A percentile compares a stretch with the other conserved stretches of the same genome.
These are phyloP conservation scores for Alternaria novae-zelandiae DNA, from an alignment of 2,329 filamentous ascomycete genomes.

Conservation along the genomic window DNA sequence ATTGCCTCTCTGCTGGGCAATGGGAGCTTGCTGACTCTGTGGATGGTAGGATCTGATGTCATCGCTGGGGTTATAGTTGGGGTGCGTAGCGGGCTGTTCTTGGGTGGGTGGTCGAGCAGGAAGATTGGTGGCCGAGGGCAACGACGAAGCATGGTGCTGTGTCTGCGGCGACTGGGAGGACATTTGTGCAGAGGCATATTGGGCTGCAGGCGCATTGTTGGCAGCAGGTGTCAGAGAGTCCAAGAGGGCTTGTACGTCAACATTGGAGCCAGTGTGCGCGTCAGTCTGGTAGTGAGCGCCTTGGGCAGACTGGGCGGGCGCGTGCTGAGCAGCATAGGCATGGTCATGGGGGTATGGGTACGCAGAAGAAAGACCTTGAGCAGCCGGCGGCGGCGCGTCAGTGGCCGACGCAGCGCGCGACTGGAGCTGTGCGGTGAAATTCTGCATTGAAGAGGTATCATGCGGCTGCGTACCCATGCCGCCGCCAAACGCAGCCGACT, in stretches of 20 bases:
- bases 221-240: conserved; percentile 50
- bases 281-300: conserved; percentile 36
- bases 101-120: conserved; percentile 58
- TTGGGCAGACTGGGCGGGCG: conserved; percentile 38
- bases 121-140: conserved; percentile 51
- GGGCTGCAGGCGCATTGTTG: conserved; percentile 35
- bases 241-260: conserved; percentile 56
- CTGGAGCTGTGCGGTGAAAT: conserved; percentile 42
- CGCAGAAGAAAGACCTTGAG: conserved; percentile 38
- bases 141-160: conserved; percentile 44
- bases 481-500: conserved; percentile 34
- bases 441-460: conserved; percentile 49
- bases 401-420: conserved; percentile 40
- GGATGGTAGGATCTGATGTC: conserved; percentile 60
- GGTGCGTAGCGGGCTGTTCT: conserved; percentile 56
- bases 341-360: conserved; percentile 45
- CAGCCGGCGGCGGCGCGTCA: conserved; percentile 43
- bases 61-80: conserved; percentile 56
- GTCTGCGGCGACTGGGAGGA: conserved; percentile 37
- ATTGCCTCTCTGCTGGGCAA: conserved; percentile 37
- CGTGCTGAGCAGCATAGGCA: conserved; percentile 40
- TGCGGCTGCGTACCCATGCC: conserved; percentile 40
- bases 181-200: conserved; percentile 45
- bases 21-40: conserved; percentile 50
- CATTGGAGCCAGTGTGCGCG: conserved; percentile 38